These are phyloP conservation scores for Nannizziopsis arthrosporioides DNA, from an alignment of 2,329 filamentous ascomycete genomes.

Conservation along the genomic window DNA sequence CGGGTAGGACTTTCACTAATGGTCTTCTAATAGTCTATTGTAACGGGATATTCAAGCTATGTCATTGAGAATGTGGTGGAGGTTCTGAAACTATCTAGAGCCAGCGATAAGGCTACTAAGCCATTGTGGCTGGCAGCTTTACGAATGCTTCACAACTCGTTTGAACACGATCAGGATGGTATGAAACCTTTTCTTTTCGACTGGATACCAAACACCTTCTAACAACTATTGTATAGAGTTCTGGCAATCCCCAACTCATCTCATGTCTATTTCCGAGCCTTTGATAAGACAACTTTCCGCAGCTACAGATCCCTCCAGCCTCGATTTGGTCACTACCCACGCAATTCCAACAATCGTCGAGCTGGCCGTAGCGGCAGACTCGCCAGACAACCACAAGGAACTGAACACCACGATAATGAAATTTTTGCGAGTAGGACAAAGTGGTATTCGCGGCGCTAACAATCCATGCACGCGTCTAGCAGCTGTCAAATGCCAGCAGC, in stretches of 20 bases:
- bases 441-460: slow-evolving; percentile 36
- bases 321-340: slow-evolving; percentile 40
- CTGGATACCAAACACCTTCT: slow-evolving; percentile 6
- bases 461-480: slow-evolving; percentile 62
- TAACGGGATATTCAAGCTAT: slow-evolving; percentile 83
- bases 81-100: slow-evolving; percentile 41
- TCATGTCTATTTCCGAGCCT: slow-evolving; percentile 56
- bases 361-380: slow-evolving; percentile 68
- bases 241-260: slow-evolving; percentile 87
- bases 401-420: slow-evolving; percentile 69
- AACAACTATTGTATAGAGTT: slow-evolving; percentile 44
- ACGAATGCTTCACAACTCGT: slow-evolving; percentile 59
- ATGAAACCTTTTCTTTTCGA: slow-evolving; percentile 15
- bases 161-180: slow-evolving; percentile 79
- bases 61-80: slow-evolving; percentile 63
- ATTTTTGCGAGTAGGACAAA: slow-evolving; percentile 53
- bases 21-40: slow-evolving; percentile 52
- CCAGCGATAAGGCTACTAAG: slow-evolving; percentile 39
- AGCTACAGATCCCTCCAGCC: slow-evolving; percentile 28
- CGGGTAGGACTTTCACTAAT: background rate
- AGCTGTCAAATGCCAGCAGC: slow-evolving; percentile 70
- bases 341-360: slow-evolving; percentile 67
- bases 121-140: slow-evolving; percentile 60
- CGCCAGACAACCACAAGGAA: slow-evolving; percentile 79
- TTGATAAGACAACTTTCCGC: slow-evolving; percentile 56